Conservation (phyloP, 352 stramenopile genomes). For the Phytophthora melonis region DNA sequence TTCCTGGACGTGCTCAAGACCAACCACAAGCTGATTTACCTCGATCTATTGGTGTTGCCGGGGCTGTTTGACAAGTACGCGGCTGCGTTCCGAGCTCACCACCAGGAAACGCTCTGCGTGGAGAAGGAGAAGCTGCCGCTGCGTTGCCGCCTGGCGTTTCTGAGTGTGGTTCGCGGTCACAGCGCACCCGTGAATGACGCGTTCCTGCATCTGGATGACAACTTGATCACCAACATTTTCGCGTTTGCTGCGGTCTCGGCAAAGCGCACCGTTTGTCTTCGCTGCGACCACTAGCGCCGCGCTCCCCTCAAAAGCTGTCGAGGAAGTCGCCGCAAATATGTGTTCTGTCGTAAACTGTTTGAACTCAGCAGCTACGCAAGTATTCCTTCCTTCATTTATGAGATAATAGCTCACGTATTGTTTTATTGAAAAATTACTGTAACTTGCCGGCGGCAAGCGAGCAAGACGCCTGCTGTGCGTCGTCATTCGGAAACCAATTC, state of each 20-base stretch:
- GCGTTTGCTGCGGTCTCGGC: constrained; percentile 31
- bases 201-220: constrained; percentile 31
- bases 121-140: constrained; percentile 43
- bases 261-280: constrained; percentile 40
- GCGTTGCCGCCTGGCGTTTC: constrained; percentile 32
- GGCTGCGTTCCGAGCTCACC: constrained; percentile 23
- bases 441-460: too few species aligned
- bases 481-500: too few species aligned
- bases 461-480: too few species aligned
- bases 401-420: too few species aligned
- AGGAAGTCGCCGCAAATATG: too few species aligned
- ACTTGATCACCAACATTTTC: constrained; percentile 36
- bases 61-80: constrained; percentile 34
- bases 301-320: too few species aligned
- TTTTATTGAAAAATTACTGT: too few species aligned
- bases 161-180: constrained; percentile 33
- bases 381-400: too few species aligned
- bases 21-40: constrained; percentile 41
- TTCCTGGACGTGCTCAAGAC: constrained; percentile 34
- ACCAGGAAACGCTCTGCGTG: constrained; percentile 36
- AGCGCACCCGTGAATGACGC: constrained; percentile 12
- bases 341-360: too few species aligned
- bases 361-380: too few species aligned
- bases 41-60: constrained; percentile 35
- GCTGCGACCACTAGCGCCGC: constrained; percentile 27